Evolutionary conservation across 495 filamentous ascomycete genomes (phyloP).

Genomic region (Aspergillus wentii): DNA sequence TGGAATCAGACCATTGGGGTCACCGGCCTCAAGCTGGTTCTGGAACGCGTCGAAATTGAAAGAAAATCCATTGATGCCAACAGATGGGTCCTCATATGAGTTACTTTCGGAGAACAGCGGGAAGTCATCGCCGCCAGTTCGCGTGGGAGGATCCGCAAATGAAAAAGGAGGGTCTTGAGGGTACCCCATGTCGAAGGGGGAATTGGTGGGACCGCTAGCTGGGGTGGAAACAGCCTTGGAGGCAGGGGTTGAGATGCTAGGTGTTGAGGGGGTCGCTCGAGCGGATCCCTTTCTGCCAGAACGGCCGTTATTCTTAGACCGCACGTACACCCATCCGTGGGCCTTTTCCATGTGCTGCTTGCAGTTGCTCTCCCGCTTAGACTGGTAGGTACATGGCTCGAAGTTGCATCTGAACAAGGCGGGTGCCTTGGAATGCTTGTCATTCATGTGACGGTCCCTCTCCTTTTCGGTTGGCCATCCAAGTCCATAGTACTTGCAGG

Average conservation of each 20-base stretch:
- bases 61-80: constrained; percentile 4
- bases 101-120: constrained; percentile 17
- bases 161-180: constrained; percentile 20
- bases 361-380: constrained; percentile 95
- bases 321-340: constrained; percentile 82
- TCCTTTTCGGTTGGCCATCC: constrained; percentile 99
- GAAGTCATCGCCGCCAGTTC: constrained; percentile 17
- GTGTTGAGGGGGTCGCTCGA: constrained; percentile 46
- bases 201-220: constrained; percentile 19
- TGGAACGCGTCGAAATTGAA: constrained; percentile 38
- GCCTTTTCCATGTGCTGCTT: constrained; percentile 99
- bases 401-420: constrained; percentile 77
- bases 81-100: constrained; percentile 7
- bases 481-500: constrained; percentile 79
- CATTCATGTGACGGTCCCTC: constrained; percentile 88
- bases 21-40: constrained; percentile 46
- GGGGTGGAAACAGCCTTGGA: constrained; percentile 40
- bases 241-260: constrained; percentile 47
- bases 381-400: constrained; percentile 83
- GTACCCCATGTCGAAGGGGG: constrained; percentile 15
- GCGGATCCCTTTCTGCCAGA: constrained; percentile 37
- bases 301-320: constrained; percentile 85
- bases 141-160: constrained; percentile 26
- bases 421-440: constrained; percentile 82
- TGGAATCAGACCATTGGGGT: constrained; percentile 35